Evolutionary conservation across 805 yeast species (phyloP).

Genomic region (Teunomyces funiuensis): DNA sequence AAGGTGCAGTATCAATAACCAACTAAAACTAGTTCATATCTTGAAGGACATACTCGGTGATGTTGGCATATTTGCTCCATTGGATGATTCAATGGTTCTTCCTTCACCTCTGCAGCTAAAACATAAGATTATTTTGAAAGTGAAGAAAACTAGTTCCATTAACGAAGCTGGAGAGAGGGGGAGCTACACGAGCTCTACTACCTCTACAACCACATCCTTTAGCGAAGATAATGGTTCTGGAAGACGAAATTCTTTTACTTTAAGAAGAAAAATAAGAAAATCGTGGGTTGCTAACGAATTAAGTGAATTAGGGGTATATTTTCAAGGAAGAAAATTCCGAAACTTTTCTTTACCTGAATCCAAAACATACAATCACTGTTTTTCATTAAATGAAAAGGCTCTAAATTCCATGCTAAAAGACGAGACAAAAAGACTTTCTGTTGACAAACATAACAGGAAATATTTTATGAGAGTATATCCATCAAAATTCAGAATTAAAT

Average conservation of each 20-base stretch:
- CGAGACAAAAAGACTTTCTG: slow-evolving; percentile 48
- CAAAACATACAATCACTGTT: slow-evolving; percentile 75
- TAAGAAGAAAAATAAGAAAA: slow-evolving; percentile 21
- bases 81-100: slow-evolving; percentile 21
- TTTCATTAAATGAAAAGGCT: slow-evolving; percentile 79
- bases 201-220: slow-evolving; percentile 42
- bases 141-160: slow-evolving; percentile 52
- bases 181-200: slow-evolving; percentile 19
- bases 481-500: slow-evolving; percentile 68
- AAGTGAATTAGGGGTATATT: slow-evolving; percentile 65
- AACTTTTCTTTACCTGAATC: slow-evolving; percentile 87
- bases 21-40: slow-evolving; percentile 52
- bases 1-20: slow-evolving; percentile 71
- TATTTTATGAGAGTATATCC: slow-evolving; percentile 88
- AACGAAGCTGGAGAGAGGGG: slow-evolving; percentile 20
- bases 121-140: slow-evolving; percentile 74
- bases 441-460: slow-evolving; percentile 74
- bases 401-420: slow-evolving; percentile 66
- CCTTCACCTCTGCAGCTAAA: slow-evolving; percentile 77
- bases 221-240: slow-evolving; percentile 36
- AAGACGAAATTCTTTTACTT: slow-evolving; percentile 18
- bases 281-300: slow-evolving; percentile 41
- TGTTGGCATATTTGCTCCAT: slow-evolving; percentile 45
- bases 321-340: slow-evolving; percentile 73
- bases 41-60: slow-evolving; percentile 62